A percentile compares a stretch with the other conserved stretches of the same genome.
Conservation (phyloP, 2,329 filamentous ascomycete species). For the Epichloe aotearoae region DNA sequence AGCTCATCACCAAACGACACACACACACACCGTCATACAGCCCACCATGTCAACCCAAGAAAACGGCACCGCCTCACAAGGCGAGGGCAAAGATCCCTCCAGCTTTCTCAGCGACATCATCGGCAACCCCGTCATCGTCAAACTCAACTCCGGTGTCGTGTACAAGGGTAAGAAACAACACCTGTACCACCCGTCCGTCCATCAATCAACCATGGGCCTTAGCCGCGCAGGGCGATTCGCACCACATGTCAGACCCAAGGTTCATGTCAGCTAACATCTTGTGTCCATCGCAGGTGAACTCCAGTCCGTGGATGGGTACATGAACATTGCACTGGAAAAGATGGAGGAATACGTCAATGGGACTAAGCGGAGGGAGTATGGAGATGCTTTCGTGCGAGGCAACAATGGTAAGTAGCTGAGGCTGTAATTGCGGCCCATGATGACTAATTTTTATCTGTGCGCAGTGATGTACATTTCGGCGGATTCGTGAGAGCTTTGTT, state of each 20-base stretch:
- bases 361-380: slow-evolving; percentile 67
- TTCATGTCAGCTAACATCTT: neutral
- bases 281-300: slow-evolving; percentile 56
- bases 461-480: slow-evolving; percentile 60
- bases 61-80: slow-evolving; percentile 49
- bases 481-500: slow-evolving; percentile 29
- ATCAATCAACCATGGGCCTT: no score
- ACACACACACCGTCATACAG: neutral
- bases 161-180: slow-evolving; percentile 62
- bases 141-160: slow-evolving; percentile 95
- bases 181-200: neutral
- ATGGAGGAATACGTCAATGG: slow-evolving; percentile 87
- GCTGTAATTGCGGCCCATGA: neutral
- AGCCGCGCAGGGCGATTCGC: neutral
- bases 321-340: slow-evolving; percentile 98
- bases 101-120: slow-evolving; percentile 91
- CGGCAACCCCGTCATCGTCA: slow-evolving; percentile 85
- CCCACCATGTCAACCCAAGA: slow-evolving; percentile 32
- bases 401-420: slow-evolving; percentile 62
- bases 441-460: neutral
- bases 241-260: neutral
- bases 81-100: slow-evolving; percentile 81
- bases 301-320: slow-evolving; percentile 95
- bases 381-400: slow-evolving; percentile 88
- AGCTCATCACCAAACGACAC: neutral